phyloP scores from a whole-genome alignment of 78 protist genomes.

The Polysphondylium violaceum region DNA sequence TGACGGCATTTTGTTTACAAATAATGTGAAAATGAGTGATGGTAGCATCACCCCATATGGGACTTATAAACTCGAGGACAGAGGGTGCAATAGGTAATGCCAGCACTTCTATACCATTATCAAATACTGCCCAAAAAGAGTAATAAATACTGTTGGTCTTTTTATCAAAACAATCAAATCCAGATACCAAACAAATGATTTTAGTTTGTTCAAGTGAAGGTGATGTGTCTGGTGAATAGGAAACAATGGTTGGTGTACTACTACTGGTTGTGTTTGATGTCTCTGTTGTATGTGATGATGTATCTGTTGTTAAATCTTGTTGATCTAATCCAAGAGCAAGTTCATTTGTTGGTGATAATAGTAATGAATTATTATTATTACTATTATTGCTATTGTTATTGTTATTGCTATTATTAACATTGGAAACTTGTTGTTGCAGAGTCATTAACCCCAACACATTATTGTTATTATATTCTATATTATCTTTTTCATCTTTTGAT shows the following conservation, averaged over 20 bases:
- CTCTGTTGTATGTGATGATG: neutral
- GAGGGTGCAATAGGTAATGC: conserved; percentile 55
- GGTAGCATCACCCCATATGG: conserved; percentile 64
- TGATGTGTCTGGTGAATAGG: conserved; percentile 75
- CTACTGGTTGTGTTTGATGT: conserved; percentile 14
- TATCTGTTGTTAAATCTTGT: neutral
- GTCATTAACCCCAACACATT: too few species aligned
- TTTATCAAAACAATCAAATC: conserved; percentile 61
- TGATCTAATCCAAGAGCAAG: neutral
- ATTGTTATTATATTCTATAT: too few species aligned
- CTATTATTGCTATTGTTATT: neutral
- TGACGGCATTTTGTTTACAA: conserved; percentile 61
- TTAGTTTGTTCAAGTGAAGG: conserved; percentile 73
- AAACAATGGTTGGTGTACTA: conserved; percentile 2
- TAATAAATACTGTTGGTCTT: conserved; percentile 18
- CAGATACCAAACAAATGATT: conserved; percentile 50
- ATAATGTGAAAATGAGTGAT: conserved; percentile 59
- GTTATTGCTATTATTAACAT: too few species aligned
- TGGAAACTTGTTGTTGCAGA: too few species aligned
- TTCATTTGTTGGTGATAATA: neutral
- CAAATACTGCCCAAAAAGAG: conserved; percentile 78
- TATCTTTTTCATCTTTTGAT: too few species aligned
- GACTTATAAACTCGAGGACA: conserved; percentile 45
- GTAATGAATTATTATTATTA: neutral
- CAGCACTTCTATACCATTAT: conserved; percentile 40